Evolutionary conservation across 2,329 filamentous ascomycete species (phyloP), one percentile per base, ranked within the genome.

Genomic region (Xylaria sp.): DNA sequence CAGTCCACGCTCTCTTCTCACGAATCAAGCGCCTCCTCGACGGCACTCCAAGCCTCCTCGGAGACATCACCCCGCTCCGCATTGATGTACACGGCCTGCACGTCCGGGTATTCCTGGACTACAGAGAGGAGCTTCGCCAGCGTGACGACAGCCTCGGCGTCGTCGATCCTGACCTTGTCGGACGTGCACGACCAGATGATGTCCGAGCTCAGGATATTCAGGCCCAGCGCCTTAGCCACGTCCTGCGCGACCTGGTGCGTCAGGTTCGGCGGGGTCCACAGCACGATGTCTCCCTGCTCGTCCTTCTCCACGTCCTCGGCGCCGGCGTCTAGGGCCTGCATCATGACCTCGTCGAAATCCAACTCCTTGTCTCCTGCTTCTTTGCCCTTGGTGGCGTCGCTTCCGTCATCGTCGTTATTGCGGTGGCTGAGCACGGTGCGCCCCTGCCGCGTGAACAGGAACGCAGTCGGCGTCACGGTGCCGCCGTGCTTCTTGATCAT

Each of bases 111-210:
- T 58, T 95, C 92, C 66, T 89, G 86, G 39, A 93, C 73, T 6
- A 82, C 80, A 12, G 86, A 83, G 21, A 90, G 75, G 32, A 97
- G 86, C 3, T 85, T 82, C 51, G 84, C 83, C 32, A 98, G 82
- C 19, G 83, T 81, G 58, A 85, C 81, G 0, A 85, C 84, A 1
- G 86, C 84, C 12, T 86, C 83, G 14, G 85, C 81, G 17, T 86
- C 85, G 66, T 90, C 86, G 47, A 94, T 74, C 7, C 83, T 82
- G 19, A 92, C 88, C 77, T 88, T 88, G 69, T 97, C 94, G 75
- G 91, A 88, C 68, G 95, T 96, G 0, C 93, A 88, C 67, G 91
- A 88, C 90, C 93, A 98, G 51, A 97, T 86, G 61, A 98, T 95
- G 64, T 97, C 93, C 19, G 89, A 89, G 72, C 89, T 90, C 64